Evolutionary conservation across 2,329 filamentous ascomycete genomes (phyloP).

Genomic region (Aureobasidium sp.): DNA sequence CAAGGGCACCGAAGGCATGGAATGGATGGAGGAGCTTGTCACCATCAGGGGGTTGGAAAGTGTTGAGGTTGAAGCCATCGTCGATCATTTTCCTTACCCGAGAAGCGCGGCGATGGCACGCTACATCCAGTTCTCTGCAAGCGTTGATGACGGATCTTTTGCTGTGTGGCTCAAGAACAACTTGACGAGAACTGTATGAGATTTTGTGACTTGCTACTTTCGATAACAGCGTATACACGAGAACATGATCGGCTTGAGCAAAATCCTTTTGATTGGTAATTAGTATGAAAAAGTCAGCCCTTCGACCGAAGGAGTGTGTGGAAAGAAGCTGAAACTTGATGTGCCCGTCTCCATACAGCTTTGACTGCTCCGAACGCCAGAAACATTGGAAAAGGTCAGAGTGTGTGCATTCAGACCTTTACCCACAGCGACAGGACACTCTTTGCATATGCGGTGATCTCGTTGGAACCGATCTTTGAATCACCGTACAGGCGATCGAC

Average conservation of each 20-base stretch:
- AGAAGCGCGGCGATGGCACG: slow-evolving; percentile 49
- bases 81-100: slow-evolving; percentile 49
- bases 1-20: slow-evolving; percentile 42
- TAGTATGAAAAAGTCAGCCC: not conserved
- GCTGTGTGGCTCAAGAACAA: slow-evolving; percentile 44
- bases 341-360: not conserved
- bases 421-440: slow-evolving; percentile 44
- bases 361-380: not conserved
- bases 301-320: not conserved
- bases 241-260: too few species aligned
- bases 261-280: not conserved
- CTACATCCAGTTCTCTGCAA: slow-evolving; percentile 54
- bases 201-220: too few species aligned
- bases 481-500: slow-evolving; percentile 94
- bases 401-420: slow-evolving; percentile 36
- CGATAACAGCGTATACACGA: too few species aligned
- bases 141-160: slow-evolving; percentile 49
- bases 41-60: slow-evolving; percentile 44
- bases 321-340: slow-evolving; percentile 8
- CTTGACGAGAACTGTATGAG: slow-evolving; percentile 24
- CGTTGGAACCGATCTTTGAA: slow-evolving; percentile 86
- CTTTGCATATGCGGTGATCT: slow-evolving; percentile 95
- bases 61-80: slow-evolving; percentile 47
- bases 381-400: slow-evolving; percentile 1
- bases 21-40: slow-evolving; percentile 53